Evolutionary conservation across 495 filamentous ascomycete genomes (phyloP).

Genomic region (Penicillium goetzii): DNA sequence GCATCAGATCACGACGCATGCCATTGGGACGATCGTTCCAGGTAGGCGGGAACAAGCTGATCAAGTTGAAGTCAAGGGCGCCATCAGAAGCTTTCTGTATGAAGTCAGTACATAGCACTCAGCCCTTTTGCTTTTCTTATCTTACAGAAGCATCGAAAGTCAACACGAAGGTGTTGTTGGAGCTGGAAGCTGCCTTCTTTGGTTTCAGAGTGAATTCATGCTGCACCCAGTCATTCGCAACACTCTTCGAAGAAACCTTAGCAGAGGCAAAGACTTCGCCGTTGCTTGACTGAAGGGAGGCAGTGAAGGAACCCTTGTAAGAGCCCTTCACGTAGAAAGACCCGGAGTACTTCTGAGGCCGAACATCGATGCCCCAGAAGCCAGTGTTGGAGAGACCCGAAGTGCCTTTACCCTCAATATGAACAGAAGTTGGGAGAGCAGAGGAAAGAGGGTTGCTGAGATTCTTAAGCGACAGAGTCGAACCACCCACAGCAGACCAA

Average conservation of each 20-base stretch:
- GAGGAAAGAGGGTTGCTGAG: slow-evolving; percentile 59
- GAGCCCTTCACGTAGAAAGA: slow-evolving; percentile 61
- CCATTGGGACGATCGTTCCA: slow-evolving; percentile 62
- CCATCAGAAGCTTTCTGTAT: slow-evolving; percentile 43
- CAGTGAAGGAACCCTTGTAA: slow-evolving; percentile 37
- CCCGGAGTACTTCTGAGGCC: slow-evolving; percentile 53
- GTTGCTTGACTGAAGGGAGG: slow-evolving; percentile 35
- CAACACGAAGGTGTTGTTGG: slow-evolving; percentile 66
- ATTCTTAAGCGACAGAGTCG: slow-evolving; percentile 55
- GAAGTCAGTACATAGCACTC: not conserved
- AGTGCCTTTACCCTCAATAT: slow-evolving; percentile 50
- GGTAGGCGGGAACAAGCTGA: slow-evolving; percentile 70
- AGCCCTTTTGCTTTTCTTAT: not conserved
- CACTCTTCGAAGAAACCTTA: slow-evolving; percentile 34
- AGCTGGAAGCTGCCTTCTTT: slow-evolving; percentile 51
- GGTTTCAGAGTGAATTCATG: slow-evolving; percentile 42
- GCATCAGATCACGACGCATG: slow-evolving; percentile 60
- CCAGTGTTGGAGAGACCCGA: slow-evolving; percentile 62
- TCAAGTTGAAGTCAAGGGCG: slow-evolving; percentile 66
- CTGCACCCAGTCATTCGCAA: slow-evolving; percentile 34
- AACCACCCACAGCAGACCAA: slow-evolving; percentile 58
- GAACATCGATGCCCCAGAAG: slow-evolving; percentile 67
- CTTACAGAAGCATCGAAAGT: slow-evolving; percentile 57
- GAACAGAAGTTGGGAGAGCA: slow-evolving; percentile 64
- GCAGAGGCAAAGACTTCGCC: slow-evolving; percentile 37